Conservation (phyloP, 495 filamentous ascomycete genomes). For the Saxispiralis lemnorum region DNA sequence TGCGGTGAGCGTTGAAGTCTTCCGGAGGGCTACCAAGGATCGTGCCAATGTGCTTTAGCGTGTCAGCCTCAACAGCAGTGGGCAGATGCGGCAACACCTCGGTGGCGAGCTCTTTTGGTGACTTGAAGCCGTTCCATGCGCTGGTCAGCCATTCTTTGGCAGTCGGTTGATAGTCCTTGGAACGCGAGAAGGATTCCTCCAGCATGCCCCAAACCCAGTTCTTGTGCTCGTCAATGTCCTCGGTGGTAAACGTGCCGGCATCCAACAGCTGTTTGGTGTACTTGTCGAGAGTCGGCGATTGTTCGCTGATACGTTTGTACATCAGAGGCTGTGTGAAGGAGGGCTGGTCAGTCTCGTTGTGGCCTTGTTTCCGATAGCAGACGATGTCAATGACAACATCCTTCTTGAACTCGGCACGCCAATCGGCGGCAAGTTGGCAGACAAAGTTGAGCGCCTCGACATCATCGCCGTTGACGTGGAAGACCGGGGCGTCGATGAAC, state of each 20-base stretch:
- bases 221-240: constrained; percentile 96
- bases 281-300: constrained; percentile 63
- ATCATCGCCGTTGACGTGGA: constrained; percentile 97
- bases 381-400: constrained; percentile 96
- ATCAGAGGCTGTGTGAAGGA: constrained; percentile 98
- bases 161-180: constrained; percentile 91
- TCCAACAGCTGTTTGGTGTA: constrained; percentile 77
- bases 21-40: constrained; percentile 60
- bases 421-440: constrained; percentile 89
- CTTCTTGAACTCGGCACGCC: constrained; percentile 91
- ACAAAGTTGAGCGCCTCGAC: constrained; percentile 97
- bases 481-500: constrained; percentile 91
- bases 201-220: constrained; percentile 99
- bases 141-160: constrained; percentile 96
- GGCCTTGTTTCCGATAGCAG: constrained; percentile 96
- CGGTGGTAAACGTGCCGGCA: constrained; percentile 87
- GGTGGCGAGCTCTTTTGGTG: constrained; percentile 87
- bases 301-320: constrained; percentile 87
- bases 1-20: constrained; percentile 74
- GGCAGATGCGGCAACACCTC: constrained; percentile 87
- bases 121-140: constrained; percentile 98
- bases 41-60: constrained; percentile 60
- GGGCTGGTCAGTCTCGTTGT: constrained; percentile 98
- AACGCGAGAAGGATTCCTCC: constrained; percentile 86
- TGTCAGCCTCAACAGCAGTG: constrained; percentile 55